These are phyloP conservation scores for Fusarium brachygibbosum DNA, from an alignment of 2,329 filamentous ascomycete genomes.

Conservation along the genomic window DNA sequence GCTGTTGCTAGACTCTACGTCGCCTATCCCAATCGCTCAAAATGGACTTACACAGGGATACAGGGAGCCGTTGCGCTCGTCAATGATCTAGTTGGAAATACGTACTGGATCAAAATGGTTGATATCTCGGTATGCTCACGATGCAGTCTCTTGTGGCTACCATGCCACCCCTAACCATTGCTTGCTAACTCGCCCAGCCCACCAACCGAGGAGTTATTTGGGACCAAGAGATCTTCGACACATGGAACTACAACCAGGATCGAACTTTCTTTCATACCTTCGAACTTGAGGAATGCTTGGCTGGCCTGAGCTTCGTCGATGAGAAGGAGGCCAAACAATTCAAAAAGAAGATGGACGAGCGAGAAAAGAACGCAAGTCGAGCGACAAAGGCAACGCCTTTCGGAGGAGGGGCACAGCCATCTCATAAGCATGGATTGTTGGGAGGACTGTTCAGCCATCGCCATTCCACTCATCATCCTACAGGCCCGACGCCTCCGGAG, in stretches of 20 bases:
- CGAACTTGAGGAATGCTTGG: slow-evolving; percentile 92
- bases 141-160: slow-evolving; percentile 20
- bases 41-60: slow-evolving; percentile 95
- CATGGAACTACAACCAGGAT: slow-evolving; percentile 95
- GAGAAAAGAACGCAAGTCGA: slow-evolving; percentile 95
- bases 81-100: slow-evolving; percentile 94
- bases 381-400: slow-evolving; percentile 85
- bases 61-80: slow-evolving; percentile 93
- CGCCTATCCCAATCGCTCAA: slow-evolving; percentile 84
- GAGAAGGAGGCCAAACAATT: slow-evolving; percentile 98
- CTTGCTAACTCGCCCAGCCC: slow-evolving; percentile 64
- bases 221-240: slow-evolving; percentile 98
- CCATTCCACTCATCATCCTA: slow-evolving; percentile 67
- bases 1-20: slow-evolving; percentile 94
- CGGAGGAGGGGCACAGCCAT: slow-evolving; percentile 62
- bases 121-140: slow-evolving; percentile 81
- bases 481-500: slow-evolving; percentile 70
- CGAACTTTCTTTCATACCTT: slow-evolving; percentile 98
- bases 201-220: slow-evolving; percentile 88
- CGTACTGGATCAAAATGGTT: slow-evolving; percentile 97
- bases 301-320: slow-evolving; percentile 91
- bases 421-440: slow-evolving; percentile 63
- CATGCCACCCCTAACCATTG: slow-evolving; percentile 18
- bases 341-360: slow-evolving; percentile 96
- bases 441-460: slow-evolving; percentile 74